Conservation (phyloP, 2,329 filamentous ascomycete genomes). For the Fusarium sp. region DNA sequence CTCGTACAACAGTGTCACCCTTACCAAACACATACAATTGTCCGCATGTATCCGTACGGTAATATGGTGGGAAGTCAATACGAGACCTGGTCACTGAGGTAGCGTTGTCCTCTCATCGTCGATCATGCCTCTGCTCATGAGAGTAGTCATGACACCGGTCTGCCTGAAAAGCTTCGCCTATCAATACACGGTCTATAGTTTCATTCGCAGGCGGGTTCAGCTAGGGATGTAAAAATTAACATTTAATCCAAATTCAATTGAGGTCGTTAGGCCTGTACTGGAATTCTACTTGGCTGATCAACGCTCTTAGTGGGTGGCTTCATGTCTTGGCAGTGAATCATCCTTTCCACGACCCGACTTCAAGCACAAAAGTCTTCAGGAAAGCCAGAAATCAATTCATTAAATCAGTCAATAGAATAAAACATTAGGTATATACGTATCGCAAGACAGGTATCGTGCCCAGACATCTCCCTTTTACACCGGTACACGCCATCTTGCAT, state of each 20-base stretch:
- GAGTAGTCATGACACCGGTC: slow-evolving; percentile 15
- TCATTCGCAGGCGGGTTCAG: neutral
- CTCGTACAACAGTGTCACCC: too few species aligned
- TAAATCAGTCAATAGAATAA: neutral
- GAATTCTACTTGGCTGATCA: slow-evolving; percentile 12
- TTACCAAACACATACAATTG: too few species aligned
- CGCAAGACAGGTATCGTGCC: slow-evolving; percentile 4
- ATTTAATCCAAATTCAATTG: neutral
- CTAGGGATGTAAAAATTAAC: neutral
- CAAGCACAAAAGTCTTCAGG: neutral
- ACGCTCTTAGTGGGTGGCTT: neutral
- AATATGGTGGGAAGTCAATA: too few species aligned
- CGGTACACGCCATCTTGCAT: slow-evolving; percentile 31
- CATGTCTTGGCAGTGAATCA: slow-evolving; percentile 1
- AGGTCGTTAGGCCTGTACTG: neutral
- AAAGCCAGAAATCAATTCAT: neutral
- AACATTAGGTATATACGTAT: neutral
- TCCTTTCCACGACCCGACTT: neutral
- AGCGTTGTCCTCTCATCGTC: neutral
- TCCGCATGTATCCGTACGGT: too few species aligned
- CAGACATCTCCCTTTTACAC: slow-evolving; percentile 6
- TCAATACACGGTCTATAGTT: neutral
- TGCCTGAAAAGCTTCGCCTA: neutral
- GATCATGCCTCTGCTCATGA: neutral
- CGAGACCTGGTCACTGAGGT: too few species aligned